Base-by-base conservation (phyloP, 2,329 filamentous ascomycete species). In the Fusarium sp. region DNA sequence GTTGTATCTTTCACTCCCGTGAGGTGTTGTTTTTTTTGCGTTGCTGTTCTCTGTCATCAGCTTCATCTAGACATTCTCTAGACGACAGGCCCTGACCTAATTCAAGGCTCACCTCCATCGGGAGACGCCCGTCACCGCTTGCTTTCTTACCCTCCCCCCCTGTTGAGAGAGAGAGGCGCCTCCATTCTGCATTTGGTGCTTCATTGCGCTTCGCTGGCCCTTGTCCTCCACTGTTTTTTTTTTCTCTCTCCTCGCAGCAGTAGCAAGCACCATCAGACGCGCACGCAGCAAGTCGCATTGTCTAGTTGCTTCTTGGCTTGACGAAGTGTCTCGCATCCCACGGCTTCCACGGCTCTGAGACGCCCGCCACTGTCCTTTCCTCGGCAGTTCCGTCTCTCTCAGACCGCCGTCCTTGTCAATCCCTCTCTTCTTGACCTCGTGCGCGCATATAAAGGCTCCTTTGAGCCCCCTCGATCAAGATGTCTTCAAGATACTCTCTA, bases 401-500 rank as follows among this genome's bases (percentile, higher is more conserved):
- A 40, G 47, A 52, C 61, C 52, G 54, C 57, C 61, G 35, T 60
- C 45, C 52, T 62, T 29, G 58, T 64, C 34, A 59, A 62, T 50
- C 45, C 58, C 50, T n/a, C 59, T 54, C 71, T 60, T 57, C 63
- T 58, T 66, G 38, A 52, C 69, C 42, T 62, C 37, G 57, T 59
- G 56, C 64, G n/a, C 54, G 63, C 66, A 77, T 79, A 78, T 78
- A 78, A 78, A 76, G 66, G 58, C 62, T 69, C 62, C 40, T 29
- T 59, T 40, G 63, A 68, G 63, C 63, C 71, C 64, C 52, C 22
- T 37, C 38, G n/a, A 52, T 54, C 75, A 80, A 70, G 31, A 84
- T 84, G 82, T 80, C 82, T 45, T 77, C 77, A 62, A 80, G 82
- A 70, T 84, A 84, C 75, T 84, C 82, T 58, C 70, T 84, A 61